A percentile compares a stretch with the other conserved stretches of the same genome.
These are phyloP conservation scores for Abrus pulchellus DNA, from an alignment of 306 rosid species.

Conservation along the genomic window DNA sequence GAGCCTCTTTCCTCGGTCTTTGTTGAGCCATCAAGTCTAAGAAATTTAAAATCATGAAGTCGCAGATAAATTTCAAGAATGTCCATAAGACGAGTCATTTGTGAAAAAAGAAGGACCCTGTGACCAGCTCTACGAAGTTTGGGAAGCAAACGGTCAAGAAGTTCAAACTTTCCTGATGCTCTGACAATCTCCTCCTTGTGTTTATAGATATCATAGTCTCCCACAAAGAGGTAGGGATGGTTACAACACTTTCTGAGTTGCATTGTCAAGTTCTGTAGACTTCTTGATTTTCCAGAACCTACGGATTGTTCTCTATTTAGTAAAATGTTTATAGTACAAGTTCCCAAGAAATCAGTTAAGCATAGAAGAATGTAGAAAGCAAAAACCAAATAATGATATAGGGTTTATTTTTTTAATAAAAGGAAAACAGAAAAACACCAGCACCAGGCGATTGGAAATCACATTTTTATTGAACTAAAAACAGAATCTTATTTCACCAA, in stretches of 20 bases:
- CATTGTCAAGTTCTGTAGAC: conserved; percentile 91
- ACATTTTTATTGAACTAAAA: conserved; percentile 28
- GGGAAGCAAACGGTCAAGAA: conserved; percentile 89
- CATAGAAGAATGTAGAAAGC: neutral
- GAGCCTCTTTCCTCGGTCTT: conserved; percentile 89
- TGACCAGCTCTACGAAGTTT: conserved; percentile 84
- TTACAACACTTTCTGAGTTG: conserved; percentile 93
- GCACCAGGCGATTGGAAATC: neutral
- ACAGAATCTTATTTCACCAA: conserved; percentile 8
- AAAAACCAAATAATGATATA: conserved; percentile 7
- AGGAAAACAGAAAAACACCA: neutral
- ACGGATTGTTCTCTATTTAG: conserved; percentile 44
- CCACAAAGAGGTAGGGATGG: conserved; percentile 91
- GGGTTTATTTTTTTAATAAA: neutral
- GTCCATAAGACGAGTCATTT: conserved; percentile 92
- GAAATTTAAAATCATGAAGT: conserved; percentile 73
- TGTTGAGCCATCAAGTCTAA: conserved; percentile 88
- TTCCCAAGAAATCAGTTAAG: conserved; percentile 10
- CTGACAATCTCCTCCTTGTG: conserved; percentile 71
- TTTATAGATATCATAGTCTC: conserved; percentile 75
- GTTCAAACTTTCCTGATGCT: conserved; percentile 92
- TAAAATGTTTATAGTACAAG: neutral
- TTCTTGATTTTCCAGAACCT: conserved; percentile 90
- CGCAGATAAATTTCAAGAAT: conserved; percentile 80
- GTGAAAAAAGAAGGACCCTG: conserved; percentile 85